Conservation (phyloP, 257 asterid genomes). For the Nicotiana noctiflora region DNA sequence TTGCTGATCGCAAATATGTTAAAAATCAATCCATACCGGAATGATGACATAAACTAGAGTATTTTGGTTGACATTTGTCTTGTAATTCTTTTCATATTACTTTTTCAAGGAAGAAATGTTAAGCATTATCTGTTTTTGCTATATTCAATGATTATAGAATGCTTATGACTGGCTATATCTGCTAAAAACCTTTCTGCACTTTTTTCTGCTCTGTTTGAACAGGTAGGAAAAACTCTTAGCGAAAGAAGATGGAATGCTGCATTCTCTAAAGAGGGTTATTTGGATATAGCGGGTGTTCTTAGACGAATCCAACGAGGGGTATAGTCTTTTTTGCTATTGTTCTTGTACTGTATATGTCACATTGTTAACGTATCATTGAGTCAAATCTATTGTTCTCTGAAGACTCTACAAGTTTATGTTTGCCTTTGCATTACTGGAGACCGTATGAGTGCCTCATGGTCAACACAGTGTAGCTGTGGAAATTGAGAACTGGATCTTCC, state of each 20-base stretch:
- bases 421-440: not conserved
- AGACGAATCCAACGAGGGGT: conserved; percentile 98
- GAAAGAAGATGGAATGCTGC: conserved; percentile 97
- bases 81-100: not conserved
- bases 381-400: not conserved
- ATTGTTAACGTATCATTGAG: not conserved
- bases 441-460: not conserved
- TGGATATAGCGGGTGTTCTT: conserved; percentile 92
- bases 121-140: not conserved
- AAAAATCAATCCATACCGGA: not conserved
- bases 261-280: conserved; percentile 64
- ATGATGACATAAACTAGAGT: not conserved
- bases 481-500: not conserved
- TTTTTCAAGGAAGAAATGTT: not conserved
- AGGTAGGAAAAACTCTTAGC: conserved; percentile 90
- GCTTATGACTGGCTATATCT: not conserved
- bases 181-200: not conserved
- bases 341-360: conserved; percentile 9
- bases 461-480: not conserved
- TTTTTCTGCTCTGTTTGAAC: conserved; percentile 8
- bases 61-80: not conserved
- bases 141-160: not conserved
- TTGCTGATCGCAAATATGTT: not conserved
- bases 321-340: conserved; percentile 10
- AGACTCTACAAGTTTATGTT: not conserved